phyloP scores from a whole-genome alignment of 371 early-diverging fungal species.

The Neoconidiobolus thromboides region DNA sequence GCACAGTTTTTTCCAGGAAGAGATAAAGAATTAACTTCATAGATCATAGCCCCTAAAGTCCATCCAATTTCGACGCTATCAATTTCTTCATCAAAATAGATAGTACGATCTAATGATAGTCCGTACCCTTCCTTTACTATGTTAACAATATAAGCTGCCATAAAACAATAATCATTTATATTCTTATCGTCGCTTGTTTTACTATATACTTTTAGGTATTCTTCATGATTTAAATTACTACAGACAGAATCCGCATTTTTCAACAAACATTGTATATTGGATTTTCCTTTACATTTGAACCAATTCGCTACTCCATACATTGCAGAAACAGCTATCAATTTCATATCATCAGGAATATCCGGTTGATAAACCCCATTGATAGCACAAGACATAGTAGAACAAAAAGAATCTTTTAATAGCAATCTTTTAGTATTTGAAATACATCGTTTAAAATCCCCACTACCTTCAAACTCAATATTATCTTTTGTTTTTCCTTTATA shows the following conservation, averaged over 20 bases:
- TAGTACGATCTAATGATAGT: background rate
- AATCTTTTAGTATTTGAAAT: background rate
- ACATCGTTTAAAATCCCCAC: slow-evolving; percentile 1
- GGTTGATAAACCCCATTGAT: slow-evolving; percentile 7
- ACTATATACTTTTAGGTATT: background rate
- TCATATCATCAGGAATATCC: slow-evolving; percentile 6
- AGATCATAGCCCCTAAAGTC: slow-evolving; percentile 4
- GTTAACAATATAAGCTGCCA: background rate
- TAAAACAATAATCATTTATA: slow-evolving; percentile 2
- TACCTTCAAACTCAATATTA: background rate
- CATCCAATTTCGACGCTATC: background rate
- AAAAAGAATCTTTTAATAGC: background rate
- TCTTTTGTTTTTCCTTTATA: background rate
- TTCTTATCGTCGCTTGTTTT: background rate
- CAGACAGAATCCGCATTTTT: background rate
- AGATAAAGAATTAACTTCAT: background rate
- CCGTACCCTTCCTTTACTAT: background rate
- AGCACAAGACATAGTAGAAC: slow-evolving; percentile 4
- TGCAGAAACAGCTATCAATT: background rate
- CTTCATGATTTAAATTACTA: background rate
- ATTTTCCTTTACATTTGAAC: slow-evolving; percentile 1
- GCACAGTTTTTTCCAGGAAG: background rate
- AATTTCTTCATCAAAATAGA: background rate
- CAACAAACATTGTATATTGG: background rate
- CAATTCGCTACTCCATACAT: background rate